A percentile compares a stretch with the other conserved stretches of the same genome.
Conservation (phyloP, 306 rosid species). For the Casuarina cunninghamiana region DNA sequence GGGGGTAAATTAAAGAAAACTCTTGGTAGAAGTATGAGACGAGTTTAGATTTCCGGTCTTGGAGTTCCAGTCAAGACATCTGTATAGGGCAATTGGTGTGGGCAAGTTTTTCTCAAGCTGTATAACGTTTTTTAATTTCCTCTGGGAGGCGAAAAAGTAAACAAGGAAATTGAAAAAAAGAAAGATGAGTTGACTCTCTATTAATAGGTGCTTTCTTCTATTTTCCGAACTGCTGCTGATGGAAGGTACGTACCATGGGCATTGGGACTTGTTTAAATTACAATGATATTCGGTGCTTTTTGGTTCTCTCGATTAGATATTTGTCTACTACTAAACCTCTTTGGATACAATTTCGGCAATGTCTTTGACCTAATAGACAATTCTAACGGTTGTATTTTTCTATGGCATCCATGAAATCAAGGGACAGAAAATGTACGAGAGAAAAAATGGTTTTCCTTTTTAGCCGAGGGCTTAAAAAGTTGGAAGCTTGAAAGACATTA, state of each 20-base stretch:
- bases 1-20: conserved; percentile 14
- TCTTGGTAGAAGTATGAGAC: conserved; percentile 24
- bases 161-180: conserved; percentile 1
- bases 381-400: too few relatives aligned
- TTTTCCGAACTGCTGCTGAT: background rate
- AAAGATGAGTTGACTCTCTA: background rate
- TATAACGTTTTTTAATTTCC: conserved; percentile 19
- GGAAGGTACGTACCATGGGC: background rate
- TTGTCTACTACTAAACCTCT: too few relatives aligned
- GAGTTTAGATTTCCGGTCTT: conserved; percentile 33
- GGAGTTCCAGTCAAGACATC: conserved; percentile 36
- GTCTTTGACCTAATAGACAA: too few relatives aligned
- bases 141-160: background rate
- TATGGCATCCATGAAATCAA: too few relatives aligned
- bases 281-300: background rate
- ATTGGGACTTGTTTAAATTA: background rate
- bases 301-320: background rate
- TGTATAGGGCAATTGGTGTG: conserved; percentile 43
- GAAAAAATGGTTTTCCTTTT: too few relatives aligned
- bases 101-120: conserved; percentile 29
- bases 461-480: too few relatives aligned
- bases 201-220: background rate
- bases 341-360: too few relatives aligned
- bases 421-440: too few relatives aligned
- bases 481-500: too few relatives aligned